A percentile compares a stretch with the other conserved stretches of the same genome.
Evolutionary conservation across 2,329 filamentous ascomycete species (phyloP).

Genomic region (Thelonectria discophora): DNA sequence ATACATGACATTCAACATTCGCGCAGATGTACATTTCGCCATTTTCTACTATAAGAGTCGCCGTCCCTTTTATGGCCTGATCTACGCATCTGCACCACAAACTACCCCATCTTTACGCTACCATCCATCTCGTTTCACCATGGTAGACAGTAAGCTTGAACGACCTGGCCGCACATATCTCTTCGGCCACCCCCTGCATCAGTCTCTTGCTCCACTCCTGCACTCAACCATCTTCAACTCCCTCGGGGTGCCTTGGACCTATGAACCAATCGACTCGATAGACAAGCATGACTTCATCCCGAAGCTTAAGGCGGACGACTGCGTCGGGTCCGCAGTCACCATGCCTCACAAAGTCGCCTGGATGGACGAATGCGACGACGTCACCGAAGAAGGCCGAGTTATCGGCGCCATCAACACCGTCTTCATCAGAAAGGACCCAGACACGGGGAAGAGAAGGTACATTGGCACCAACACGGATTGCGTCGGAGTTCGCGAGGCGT

Average conservation of each 20-base stretch:
- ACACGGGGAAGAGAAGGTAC: constrained; percentile 10
- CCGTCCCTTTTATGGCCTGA: neutral
- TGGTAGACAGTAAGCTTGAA: constrained; percentile 6
- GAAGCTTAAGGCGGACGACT: constrained; percentile 13
- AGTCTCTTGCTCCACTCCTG: constrained; percentile 13
- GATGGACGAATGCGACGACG: constrained; percentile 20
- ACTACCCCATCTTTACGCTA: neutral
- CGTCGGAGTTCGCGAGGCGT: constrained; percentile 17
- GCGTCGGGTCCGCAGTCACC: constrained; percentile 18
- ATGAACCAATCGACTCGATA: constrained; percentile 10
- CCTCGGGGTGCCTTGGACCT: constrained; percentile 20
- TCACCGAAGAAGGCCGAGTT: constrained; percentile 16
- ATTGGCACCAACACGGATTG: constrained; percentile 24
- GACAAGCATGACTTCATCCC: constrained; percentile 23
- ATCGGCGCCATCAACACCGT: constrained; percentile 25
- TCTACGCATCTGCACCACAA: too few species aligned
- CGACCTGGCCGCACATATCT: constrained; percentile 15
- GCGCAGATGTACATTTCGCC: neutral
- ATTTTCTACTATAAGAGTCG: constrained; percentile 3
- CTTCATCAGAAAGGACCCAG: constrained; percentile 4
- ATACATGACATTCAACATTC: neutral
- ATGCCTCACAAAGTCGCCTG: constrained; percentile 23
- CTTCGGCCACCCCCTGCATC: constrained; percentile 14
- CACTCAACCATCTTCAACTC: constrained; percentile 20
- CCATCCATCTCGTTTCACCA: neutral